Evolutionary conservation across 306 rosid species (phyloP), one percentile per base, ranked within the genome.

Genomic region (Bauhinia variegata): DNA sequence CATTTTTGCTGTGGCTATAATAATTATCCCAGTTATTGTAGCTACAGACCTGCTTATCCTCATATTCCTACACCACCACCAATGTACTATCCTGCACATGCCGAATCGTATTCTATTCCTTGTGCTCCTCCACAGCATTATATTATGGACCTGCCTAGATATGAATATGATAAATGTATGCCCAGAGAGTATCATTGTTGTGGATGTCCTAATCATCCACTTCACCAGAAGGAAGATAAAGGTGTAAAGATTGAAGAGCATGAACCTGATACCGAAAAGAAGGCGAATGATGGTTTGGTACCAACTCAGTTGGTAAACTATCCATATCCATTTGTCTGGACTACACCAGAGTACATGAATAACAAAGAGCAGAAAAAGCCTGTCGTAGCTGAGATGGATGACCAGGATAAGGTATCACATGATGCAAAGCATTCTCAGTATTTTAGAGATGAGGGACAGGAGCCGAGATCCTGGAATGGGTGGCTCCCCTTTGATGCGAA

Each of bases 181-280:
- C 76, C 81, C 0, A 39, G 59, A 38, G 75, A 39, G 4, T 52
- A 64, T 54, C 91, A 81, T 63, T 92, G 89, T 34, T 87, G 88
- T 58, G 87, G 84, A 0, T 84, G 92, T 78, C 78, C 84, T 56
- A 75, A 82, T 63, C 80, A 74, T 30, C 6, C 17, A 3, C 63
- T 65, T 68, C 51, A 71, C 72, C 82, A 59, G 55, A 73, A 71
- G 71, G 84, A 71, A 32, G 85, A 60, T 8, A 53, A 5, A 39
- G 43, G 60, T 71, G 60, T 78, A 79, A 85, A 54, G 80, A 78
- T 88, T 54, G 89, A 86, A 67, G 91, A 88, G 23, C 79, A 78
- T 12, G 83, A 77, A 49, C 60, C 77, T n/a, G 68, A 75, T 48
- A 51, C 8, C 57, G 80, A 68, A 16, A 80, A 50, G 65, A 80